Evolutionary conservation across 768 basidiomycete species (phyloP).

Genomic region (Auriscalpium orientale): DNA sequence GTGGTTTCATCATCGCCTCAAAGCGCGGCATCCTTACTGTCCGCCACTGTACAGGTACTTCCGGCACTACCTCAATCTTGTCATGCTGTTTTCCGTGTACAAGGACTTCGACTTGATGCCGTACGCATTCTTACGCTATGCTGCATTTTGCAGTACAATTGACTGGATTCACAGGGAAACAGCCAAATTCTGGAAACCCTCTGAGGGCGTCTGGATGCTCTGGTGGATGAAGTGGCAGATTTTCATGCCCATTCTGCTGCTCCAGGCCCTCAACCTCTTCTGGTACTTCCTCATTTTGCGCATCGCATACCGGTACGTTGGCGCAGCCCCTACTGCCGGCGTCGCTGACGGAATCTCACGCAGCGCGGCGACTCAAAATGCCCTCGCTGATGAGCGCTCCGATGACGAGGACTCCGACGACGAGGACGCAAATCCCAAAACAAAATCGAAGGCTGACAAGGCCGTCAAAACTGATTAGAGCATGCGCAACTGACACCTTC

Average conservation of each 20-base stretch:
- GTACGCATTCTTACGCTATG: conserved; percentile 35
- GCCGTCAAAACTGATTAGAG: too few species aligned
- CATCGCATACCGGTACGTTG: conserved; percentile 60
- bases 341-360: not conserved
- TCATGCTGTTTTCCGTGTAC: conserved; percentile 86
- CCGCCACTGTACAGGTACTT: conserved; percentile 56
- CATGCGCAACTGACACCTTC: too few species aligned
- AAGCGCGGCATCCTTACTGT: not conserved
- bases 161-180: conserved; percentile 32
- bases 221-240: conserved; percentile 82
- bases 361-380: conserved; percentile 45
- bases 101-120: conserved; percentile 67
- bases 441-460: conserved; percentile 1
- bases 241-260: conserved; percentile 61
- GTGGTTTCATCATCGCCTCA: conserved; percentile 24
- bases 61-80: conserved; percentile 85
- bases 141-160: not conserved
- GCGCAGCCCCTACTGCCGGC: not conserved
- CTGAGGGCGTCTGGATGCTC: conserved; percentile 60
- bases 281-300: conserved; percentile 87
- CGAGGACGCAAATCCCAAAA: not conserved
- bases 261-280: conserved; percentile 85
- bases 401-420: conserved; percentile 52
- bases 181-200: conserved; percentile 49
- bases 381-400: conserved; percentile 66